Base-by-base conservation (phyloP, 495 filamentous ascomycete genomes). In the Lasiosphaeria miniovina region DNA sequence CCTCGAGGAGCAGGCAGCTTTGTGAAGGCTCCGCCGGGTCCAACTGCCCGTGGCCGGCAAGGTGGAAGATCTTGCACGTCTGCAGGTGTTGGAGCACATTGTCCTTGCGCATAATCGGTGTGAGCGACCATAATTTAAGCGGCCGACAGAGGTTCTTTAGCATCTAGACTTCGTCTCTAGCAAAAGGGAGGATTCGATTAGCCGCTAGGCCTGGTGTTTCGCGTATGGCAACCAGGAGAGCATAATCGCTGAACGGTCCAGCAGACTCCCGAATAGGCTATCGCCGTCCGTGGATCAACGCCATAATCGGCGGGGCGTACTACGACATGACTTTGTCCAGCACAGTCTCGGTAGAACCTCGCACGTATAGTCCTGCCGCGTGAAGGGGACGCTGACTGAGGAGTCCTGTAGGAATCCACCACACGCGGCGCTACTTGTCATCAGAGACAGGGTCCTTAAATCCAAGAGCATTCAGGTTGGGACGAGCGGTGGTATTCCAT, bases 1-100 rank as follows among this genome's bases (percentile, higher is more conserved):
- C 48, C n/a, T 50, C 48, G 48, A 50, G 48, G 48, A 50, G 48
- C 48, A 50, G 48, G 8, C 48, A 50, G 48, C 48, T 50, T 50
- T 17, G 48, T 50, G 48, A 50, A 17, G 48, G 48, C 14, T 50
- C 48, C 48, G 4, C 48, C 48, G 48, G 48, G 48, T 50, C n/a
- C n/a, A 17, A n/a, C 48, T 50, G 48, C 48, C 48, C 48, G n/a
- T 50, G 48, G 48, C 48, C n/a, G n/a, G n/a, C n/a, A n/a, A n/a
- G n/a, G n/a, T n/a, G n/a, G n/a, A n/a, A n/a, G n/a, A n/a, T n/a
- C 48, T 24, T 4, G 48, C 48, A 50, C 48, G 48, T 7, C 48
- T 24, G 48, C n/a, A 50, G 14, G 48, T 50, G 48, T 50, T 17
- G 48, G 48, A 50, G 48, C 48, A 50, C 48, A 50, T 50, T 24